Evolutionary conservation across 2,329 filamentous ascomycete species (phyloP), one percentile per base, ranked within the genome.

Genomic region (Xylariaceae sp.): DNA sequence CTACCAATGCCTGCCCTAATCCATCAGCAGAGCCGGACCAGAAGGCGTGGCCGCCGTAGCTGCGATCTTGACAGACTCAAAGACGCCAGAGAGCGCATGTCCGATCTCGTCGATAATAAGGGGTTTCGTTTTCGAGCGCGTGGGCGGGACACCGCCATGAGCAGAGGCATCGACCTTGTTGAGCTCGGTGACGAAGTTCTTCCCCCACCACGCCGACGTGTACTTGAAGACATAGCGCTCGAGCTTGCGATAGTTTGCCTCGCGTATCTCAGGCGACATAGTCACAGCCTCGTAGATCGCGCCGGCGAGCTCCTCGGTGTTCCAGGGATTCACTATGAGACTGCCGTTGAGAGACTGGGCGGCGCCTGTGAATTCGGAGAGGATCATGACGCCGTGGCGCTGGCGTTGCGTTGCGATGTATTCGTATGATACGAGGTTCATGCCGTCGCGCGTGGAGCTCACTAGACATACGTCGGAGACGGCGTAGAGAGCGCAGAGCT

Each of bases 391-490:
- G 48, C 93, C 93, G 63, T 97, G 89, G 41, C 89, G 85, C 62
- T 94, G 83, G 57, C 88, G 81, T 64, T 98, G 92, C 3, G 88
- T 89, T 20, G 92, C 92, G 55, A 98, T 96, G 72, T 97, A 98
- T 68, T 98, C 92, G 69, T 96, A 97, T 1, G 90, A 94, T 23
- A 97, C 93, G 22, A 98, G 77, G 67, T 98, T 98, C 93, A 98
- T 98, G 61, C 93, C 93, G 64, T 98, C 93, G 40, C 93, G 86
- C n/a, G 88, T 97, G 3, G 88, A 96, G 7, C 87, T 94, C 29
- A 95, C 92, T 12, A 97, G 79, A 64, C 91, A 95, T 36, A 89
- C 88, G 63, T 96, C 93, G 3, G 89, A 93, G 19, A 94, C 85
- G 14, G 89, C 88, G 64, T 97, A 97, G 7, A 97, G 79, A 0